A percentile compares a stretch with the other conserved stretches of the same genome.
phyloP scores from a whole-genome alignment of 2,329 filamentous ascomycete species.

The Colletotrichum paranaense region DNA sequence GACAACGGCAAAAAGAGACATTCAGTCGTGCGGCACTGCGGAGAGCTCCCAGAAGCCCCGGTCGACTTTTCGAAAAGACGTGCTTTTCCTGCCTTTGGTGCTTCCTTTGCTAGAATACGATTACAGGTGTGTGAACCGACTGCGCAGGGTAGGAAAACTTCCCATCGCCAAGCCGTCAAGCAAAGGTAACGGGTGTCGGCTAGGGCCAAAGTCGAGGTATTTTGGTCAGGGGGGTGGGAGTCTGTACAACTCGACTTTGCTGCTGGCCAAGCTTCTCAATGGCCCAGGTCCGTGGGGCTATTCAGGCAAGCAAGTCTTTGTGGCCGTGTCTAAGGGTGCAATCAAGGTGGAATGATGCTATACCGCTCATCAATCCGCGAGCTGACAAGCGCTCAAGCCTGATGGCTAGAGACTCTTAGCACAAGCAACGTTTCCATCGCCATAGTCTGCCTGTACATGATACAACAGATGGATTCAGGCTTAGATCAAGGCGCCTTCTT shows the following conservation, averaged over 20 bases:
- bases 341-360: constrained; percentile 16
- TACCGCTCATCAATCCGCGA: constrained; percentile 12
- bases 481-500: constrained; percentile 6
- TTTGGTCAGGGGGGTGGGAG: constrained; percentile 13
- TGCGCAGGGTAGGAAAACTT: constrained; percentile 15
- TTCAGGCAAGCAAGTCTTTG: constrained; percentile 33
- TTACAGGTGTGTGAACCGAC: constrained; percentile 19
- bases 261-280: constrained; percentile 30
- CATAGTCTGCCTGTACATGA: constrained; percentile 1
- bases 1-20: constrained; percentile 53
- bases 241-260: constrained; percentile 26
- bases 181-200: constrained; percentile 16
- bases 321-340: constrained; percentile 15
- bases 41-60: constrained; percentile 44
- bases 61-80: constrained; percentile 39
- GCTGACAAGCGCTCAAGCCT: not conserved
- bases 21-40: constrained; percentile 45
- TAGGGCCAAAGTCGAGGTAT: constrained; percentile 18
- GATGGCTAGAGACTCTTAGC: not conserved
- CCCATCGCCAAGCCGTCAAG: constrained; percentile 34
- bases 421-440: not conserved
- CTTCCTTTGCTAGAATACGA: constrained; percentile 26
- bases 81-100: constrained; percentile 22
- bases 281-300: constrained; percentile 28
- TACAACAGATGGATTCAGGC: constrained; percentile 10